Base-by-base conservation (phyloP, 495 filamentous ascomycete genomes). In the Neurospora africana region DNA sequence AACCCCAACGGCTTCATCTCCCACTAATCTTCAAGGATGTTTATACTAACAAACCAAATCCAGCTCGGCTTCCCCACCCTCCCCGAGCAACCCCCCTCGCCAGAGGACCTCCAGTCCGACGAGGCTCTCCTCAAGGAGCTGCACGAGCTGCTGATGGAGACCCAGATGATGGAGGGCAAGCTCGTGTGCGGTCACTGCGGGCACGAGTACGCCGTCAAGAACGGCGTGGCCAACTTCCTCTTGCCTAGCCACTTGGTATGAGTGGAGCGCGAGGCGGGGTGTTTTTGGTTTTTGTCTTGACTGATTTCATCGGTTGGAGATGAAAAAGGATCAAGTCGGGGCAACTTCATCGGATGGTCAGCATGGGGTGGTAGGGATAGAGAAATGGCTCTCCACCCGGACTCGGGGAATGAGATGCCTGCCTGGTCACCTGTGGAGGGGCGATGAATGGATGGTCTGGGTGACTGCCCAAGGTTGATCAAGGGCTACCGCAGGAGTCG, bases 141-240 rank as follows among this genome's bases (percentile, higher is more conserved):
- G 74, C 94, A 98, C 77, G 85, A 83, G 10, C 79, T 98, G 71
- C 83, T 99, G 19, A 82, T 98, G 72, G 96, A 99, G 85, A 99
- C 95, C 72, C 90, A 92, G 75, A 91, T 98, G 23, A 85, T 85
- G 69, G 91, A 93, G 80, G 95, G 95, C 7, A 95, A 91, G 79
- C 84, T 99, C 72, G 89, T 94, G 33, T 99, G 95, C 79, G 94
- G 89, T 68, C 91, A 91, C 79, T 98, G 95, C 82, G 92, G 92
- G 71, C 93, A 98, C 80, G 90, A 95, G 82, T 98, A 98, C 81
- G 87, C 88, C 76, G 90, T 99, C 53, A 91, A 92, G 78, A 93
- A 98, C 81, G 96, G 95, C 30, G 97, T 98, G 76, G 92, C 93
- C 65, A 98, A 98, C 80, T 99, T 99, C 78, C 83, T 99, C 75